Percentiles rank a stretch among this genome's conserved stretches.
Conservation (phyloP, 129 eudicot genomes). For the Pulicaria dysenterica region DNA sequence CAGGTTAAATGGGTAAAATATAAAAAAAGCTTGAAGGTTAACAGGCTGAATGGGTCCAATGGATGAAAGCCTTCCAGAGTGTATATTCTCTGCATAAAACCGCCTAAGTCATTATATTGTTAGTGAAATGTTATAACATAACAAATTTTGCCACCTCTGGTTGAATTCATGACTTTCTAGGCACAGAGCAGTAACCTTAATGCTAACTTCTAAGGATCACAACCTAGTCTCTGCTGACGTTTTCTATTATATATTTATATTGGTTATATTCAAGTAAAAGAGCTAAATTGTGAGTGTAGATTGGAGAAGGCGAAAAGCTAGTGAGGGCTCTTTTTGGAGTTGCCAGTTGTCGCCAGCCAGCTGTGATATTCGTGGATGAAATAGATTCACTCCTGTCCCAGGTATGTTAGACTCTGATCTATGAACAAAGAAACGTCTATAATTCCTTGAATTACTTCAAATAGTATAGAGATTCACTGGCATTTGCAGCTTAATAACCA, state of each 20-base stretch:
- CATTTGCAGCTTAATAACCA: neutral
- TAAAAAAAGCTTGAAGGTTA: neutral
- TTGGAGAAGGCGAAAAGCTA: slow-evolving; percentile 96
- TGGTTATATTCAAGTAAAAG: slow-evolving; percentile 14
- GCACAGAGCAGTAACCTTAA: slow-evolving; percentile 2
- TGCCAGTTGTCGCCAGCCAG: slow-evolving; percentile 96
- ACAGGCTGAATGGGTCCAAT: neutral
- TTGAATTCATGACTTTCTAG: slow-evolving; percentile 4
- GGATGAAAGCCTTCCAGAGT: neutral
- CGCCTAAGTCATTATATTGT: neutral
- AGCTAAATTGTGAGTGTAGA: slow-evolving; percentile 46
- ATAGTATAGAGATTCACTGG: neutral
- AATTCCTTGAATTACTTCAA: neutral
- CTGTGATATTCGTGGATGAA: slow-evolving; percentile 98
- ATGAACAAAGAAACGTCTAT: slow-evolving; percentile 11
- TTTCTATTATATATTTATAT: neutral
- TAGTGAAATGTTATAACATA: neutral
- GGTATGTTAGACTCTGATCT: slow-evolving; percentile 43
- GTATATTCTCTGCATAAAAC: neutral
- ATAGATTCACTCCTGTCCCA: slow-evolving; percentile 92
- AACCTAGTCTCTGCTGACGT: neutral
- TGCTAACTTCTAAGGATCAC: neutral
- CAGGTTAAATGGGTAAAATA: slow-evolving; percentile 1
- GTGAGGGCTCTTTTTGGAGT: slow-evolving; percentile 98
- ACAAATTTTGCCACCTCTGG: slow-evolving; percentile 2